Evolutionary conservation across 306 rosid genomes (phyloP).

Genomic region (Sphenostylis stenocarpa): DNA sequence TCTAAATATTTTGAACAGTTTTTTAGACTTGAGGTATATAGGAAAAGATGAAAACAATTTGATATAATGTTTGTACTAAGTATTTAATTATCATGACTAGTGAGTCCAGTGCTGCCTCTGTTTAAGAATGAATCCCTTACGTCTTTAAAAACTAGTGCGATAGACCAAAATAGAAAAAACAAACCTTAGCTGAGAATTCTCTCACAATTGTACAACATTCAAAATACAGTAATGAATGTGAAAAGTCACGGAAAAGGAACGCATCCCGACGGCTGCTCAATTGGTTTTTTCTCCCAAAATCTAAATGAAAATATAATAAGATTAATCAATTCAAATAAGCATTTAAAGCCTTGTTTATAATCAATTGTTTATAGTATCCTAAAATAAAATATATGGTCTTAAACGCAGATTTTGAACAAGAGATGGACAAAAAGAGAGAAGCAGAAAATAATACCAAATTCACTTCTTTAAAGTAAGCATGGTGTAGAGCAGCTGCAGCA

Average conservation of each 20-base stretch:
- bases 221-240: too few species aligned
- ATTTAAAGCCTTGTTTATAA: too few species aligned
- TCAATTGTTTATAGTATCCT: too few species aligned
- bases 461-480: slow-evolving; percentile 10
- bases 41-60: too few species aligned
- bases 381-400: background rate
- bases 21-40: too few species aligned
- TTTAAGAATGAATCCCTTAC: too few species aligned
- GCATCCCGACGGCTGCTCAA: too few species aligned
- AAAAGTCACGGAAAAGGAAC: too few species aligned
- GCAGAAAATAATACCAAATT: background rate
- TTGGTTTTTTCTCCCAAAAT: too few species aligned
- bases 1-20: background rate
- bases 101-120: too few species aligned
- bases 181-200: background rate
- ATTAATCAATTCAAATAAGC: background rate
- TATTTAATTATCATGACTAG: too few species aligned
- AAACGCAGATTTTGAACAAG: background rate
- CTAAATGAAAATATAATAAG: background rate
- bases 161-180: background rate
- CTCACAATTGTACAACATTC: background rate
- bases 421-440: background rate
- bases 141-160: background rate
- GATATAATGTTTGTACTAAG: too few species aligned
- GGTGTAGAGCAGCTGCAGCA: slow-evolving; percentile 19